Evolutionary conservation across 331 rosid species (phyloP).

Genomic region (Ulmus americana): DNA sequence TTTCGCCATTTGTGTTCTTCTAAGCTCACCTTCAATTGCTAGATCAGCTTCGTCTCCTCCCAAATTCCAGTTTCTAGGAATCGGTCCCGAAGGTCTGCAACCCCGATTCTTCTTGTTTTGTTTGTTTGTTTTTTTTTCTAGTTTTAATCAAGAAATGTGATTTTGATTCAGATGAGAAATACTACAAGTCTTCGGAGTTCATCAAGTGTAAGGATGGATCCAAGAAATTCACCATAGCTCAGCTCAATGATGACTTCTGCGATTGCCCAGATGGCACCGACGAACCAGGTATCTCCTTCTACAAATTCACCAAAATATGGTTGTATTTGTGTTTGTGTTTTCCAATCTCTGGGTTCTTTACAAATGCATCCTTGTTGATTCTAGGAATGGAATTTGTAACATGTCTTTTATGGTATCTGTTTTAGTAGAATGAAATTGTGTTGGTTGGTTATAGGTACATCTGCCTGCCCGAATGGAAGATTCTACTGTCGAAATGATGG

Average conservation of each 20-base stretch:
- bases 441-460: conserved; percentile 54
- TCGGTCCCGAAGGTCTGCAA: conserved; percentile 62
- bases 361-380: too few relatives aligned
- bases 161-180: conserved; percentile 50
- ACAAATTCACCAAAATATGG: not conserved
- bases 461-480: conserved; percentile 83
- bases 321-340: not conserved
- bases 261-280: conserved; percentile 94
- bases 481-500: conserved; percentile 77
- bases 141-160: not conserved
- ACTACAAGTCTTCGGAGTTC: conserved; percentile 60
- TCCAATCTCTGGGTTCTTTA: not conserved
- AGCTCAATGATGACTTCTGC: conserved; percentile 89
- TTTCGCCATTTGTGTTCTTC: conserved; percentile 19
- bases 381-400: too few relatives aligned
- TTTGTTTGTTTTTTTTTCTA: not conserved
- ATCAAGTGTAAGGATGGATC: conserved; percentile 80
- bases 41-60: conserved; percentile 48
- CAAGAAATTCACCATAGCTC: conserved; percentile 55
- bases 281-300: conserved; percentile 63
- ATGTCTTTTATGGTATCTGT: not conserved
- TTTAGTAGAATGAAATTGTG: not conserved
- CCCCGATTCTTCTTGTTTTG: not conserved
- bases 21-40: conserved; percentile 23
- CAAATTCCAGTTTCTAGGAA: conserved; percentile 49